Evolutionary conservation across 2,329 filamentous ascomycete genomes (phyloP), one percentile per base, ranked within the genome.

Genomic region (Clarireedia monteithiana): DNA sequence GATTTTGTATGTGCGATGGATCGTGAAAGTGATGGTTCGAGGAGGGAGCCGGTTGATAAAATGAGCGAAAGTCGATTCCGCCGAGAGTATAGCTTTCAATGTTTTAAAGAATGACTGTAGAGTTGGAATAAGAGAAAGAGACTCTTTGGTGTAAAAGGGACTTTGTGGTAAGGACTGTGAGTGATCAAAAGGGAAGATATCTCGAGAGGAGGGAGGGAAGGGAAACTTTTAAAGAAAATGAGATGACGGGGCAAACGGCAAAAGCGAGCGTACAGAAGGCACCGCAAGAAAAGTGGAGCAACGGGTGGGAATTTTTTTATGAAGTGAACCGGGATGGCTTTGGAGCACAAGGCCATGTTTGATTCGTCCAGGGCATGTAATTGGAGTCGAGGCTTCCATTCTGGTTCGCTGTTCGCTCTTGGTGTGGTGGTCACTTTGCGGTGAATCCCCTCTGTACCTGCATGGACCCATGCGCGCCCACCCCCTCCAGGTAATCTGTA

Each of bases 21-120:
- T 46, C 14, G 53, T 23, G 15, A 17, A 15, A 20, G 23, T 49
- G 52, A 44, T 49, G 10, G 24, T 20, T 34, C 36, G 52, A 6
- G 14, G 45, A 24, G 45, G 12, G 10, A 26, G 58, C 54, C 45
- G 52, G 53, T 50, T 50, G 48, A 42, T 23, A 27, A 52, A 66
- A 61, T 38, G 63, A 67, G 66, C 66, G 67, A 67, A 66, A 68
- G 63, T 68, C 67, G 61, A 68, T 68, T 67, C 52, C 63, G 66
- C 67, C 61, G 59, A 50, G 56, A 56, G 56, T 42, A n/a, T 48
- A 42, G 38, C 42, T 53, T 59, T 63, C 64, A 58, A 57, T 46
- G 26, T 42, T 50, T 53, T 60, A 68, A 67, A 60, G 67, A 68
- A 64, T 66, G 67, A 68, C 65, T 62, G 62, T 56, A 63, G 62